phyloP scores from a whole-genome alignment of 306 rosid genomes.

The Rubus parviflorus region DNA sequence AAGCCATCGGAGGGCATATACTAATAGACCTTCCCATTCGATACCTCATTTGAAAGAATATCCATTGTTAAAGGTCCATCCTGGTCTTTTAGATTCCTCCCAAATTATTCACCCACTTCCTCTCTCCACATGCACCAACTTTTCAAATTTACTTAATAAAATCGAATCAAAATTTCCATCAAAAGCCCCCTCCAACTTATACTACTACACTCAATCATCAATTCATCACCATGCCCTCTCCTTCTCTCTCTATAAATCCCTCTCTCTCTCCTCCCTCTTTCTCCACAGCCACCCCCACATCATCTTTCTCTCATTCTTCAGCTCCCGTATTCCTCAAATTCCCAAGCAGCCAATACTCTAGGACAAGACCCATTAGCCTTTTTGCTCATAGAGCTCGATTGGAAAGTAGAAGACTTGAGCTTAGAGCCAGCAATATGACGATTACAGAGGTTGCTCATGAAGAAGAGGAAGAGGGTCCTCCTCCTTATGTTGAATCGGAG shows the following conservation, averaged over 20 bases:
- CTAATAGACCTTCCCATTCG: constrained; percentile 30
- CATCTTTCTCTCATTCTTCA: constrained; percentile 13
- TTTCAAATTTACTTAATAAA: background rate
- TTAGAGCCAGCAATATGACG: constrained; percentile 66
- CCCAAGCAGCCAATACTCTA: constrained; percentile 22
- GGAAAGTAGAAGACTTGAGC: constrained; percentile 29
- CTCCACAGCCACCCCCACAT: constrained; percentile 28
- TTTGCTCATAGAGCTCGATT: constrained; percentile 31
- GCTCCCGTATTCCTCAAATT: constrained; percentile 27
- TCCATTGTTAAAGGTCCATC: constrained; percentile 32
- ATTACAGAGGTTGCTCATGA: constrained; percentile 48
- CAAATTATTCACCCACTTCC: constrained; percentile 1
- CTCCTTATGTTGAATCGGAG: constrained; percentile 58
- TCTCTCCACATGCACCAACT: constrained; percentile 5
- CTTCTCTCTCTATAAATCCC: constrained; percentile 67
- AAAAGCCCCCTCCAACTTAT: constrained; percentile 13
- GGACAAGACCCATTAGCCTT: constrained; percentile 42
- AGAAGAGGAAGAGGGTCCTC: constrained; percentile 68
- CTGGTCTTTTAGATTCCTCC: constrained; percentile 28
- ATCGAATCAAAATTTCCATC: background rate
- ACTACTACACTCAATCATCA: constrained; percentile 11
- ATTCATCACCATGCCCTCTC: constrained; percentile 47
- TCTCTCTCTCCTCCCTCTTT: constrained; percentile 54
- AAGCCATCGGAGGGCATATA: constrained; percentile 41
- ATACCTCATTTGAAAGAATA: constrained; percentile 49